phyloP scores from a whole-genome alignment of 164 flowering plant genomes.

The Stephania yunnanensis region DNA sequence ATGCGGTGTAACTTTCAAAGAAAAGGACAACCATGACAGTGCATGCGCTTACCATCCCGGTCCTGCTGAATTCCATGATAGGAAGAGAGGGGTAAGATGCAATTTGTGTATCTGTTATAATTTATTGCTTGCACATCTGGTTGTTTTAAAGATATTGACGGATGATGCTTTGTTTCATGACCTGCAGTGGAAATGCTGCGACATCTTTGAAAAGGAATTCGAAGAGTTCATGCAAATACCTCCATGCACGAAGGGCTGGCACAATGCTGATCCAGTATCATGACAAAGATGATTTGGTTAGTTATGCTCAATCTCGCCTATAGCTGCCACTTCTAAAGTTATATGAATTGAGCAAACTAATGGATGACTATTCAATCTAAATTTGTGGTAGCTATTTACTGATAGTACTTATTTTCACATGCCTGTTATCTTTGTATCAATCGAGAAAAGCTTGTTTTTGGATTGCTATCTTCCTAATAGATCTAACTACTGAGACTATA shows the following conservation, averaged over 20 bases:
- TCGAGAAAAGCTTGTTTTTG: background rate
- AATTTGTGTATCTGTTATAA: background rate
- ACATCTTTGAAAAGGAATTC: slow-evolving; percentile 82
- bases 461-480: too few relatives aligned
- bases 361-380: background rate
- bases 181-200: slow-evolving; percentile 96
- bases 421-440: background rate
- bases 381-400: background rate
- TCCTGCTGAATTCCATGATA: slow-evolving; percentile 87
- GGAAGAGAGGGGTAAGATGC: slow-evolving; percentile 69
- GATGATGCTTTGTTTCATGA: background rate
- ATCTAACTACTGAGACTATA: too few relatives aligned
- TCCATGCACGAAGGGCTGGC: slow-evolving; percentile 95
- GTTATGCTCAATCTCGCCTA: background rate
- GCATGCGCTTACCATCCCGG: slow-evolving; percentile 96
- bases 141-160: background rate
- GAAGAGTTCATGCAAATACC: slow-evolving; percentile 91
- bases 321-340: background rate
- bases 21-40: slow-evolving; percentile 76
- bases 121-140: background rate
- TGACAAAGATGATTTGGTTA: slow-evolving; percentile 16
- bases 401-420: background rate
- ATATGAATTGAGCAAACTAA: background rate
- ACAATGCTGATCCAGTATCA: slow-evolving; percentile 56
- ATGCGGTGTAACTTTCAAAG: slow-evolving; percentile 83